These are phyloP conservation scores for Polyporus tsugae DNA, from an alignment of 1,284 basidiomycete species.

Conservation along the genomic window DNA sequence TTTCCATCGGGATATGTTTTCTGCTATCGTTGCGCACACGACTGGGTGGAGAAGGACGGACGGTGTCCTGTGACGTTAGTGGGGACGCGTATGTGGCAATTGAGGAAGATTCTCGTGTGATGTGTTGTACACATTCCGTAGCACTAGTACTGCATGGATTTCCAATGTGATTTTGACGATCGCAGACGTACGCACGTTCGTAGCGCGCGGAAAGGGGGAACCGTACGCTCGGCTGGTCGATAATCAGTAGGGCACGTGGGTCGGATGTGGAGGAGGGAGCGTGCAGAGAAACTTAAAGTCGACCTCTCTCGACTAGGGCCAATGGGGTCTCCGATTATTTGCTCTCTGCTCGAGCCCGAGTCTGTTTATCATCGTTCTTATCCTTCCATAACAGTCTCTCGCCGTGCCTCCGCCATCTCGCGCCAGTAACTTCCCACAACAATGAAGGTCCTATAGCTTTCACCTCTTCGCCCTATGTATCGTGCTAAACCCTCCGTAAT, in stretches of 20 bases:
- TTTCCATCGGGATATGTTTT: slow-evolving; percentile 95
- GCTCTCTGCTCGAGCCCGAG: slow-evolving; percentile 5
- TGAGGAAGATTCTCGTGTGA: slow-evolving; percentile 88
- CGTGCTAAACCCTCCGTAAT: slow-evolving; percentile 28
- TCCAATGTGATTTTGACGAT: slow-evolving; percentile 30
- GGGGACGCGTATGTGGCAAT: slow-evolving; percentile 77
- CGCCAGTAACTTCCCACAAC: slow-evolving; percentile 19
- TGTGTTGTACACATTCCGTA: neutral
- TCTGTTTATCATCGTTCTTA: slow-evolving; percentile 13
- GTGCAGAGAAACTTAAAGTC: neutral
- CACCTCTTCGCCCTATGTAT: slow-evolving; percentile 14
- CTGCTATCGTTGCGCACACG: slow-evolving; percentile 93
- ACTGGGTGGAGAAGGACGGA: slow-evolving; percentile 81
- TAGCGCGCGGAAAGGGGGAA: slow-evolving; percentile 26
- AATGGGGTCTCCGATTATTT: neutral
- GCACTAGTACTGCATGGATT: neutral
- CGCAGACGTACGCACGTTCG: slow-evolving; percentile 41
- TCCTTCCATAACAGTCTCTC: slow-evolving; percentile 19
- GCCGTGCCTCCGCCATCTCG: slow-evolving; percentile 5
- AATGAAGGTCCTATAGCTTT: slow-evolving; percentile 46
- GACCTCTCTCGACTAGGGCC: neutral
- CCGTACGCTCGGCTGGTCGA: slow-evolving; percentile 27
- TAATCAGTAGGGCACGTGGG: slow-evolving; percentile 33
- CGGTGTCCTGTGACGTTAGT: slow-evolving; percentile 90
- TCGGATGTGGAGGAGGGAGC: slow-evolving; percentile 8